Percentiles rank a stretch among this genome's conserved stretches.
Conservation (phyloP, 2,329 filamentous ascomycete genomes). For the Madurella fahalii region DNA sequence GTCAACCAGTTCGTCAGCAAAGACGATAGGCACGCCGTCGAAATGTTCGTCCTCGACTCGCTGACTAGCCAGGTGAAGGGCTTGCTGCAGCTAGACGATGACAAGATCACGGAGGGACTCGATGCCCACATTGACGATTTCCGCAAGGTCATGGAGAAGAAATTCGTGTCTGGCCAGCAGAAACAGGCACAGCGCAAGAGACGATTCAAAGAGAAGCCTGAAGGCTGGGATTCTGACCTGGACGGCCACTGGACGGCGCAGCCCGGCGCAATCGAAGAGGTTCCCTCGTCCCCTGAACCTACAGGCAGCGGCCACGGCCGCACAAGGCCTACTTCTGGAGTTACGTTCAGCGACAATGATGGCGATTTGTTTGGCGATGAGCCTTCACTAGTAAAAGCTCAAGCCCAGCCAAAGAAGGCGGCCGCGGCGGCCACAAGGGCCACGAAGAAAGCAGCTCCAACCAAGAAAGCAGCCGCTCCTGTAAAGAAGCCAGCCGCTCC, state of each 20-base stretch:
- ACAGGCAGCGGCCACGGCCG: constrained; percentile 25
- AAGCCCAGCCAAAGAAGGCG: constrained; percentile 27
- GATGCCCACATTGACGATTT: constrained; percentile 70
- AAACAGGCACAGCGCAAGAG: constrained; percentile 44
- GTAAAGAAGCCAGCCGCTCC: constrained; percentile 38
- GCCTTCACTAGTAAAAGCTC: constrained; percentile 35
- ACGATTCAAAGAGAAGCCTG: constrained; percentile 70
- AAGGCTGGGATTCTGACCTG: constrained; percentile 82
- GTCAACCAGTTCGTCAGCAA: constrained; percentile 92
- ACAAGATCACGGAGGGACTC: constrained; percentile 59
- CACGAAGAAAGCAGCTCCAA: constrained; percentile 33
- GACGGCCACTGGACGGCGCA: constrained; percentile 84
- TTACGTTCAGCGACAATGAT: constrained; percentile 41
- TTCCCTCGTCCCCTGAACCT: constrained; percentile 34
- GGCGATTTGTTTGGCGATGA: constrained; percentile 52
- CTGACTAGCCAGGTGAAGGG: constrained; percentile 67
- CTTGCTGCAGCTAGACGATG: constrained; percentile 62
- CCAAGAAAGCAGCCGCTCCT: constrained; percentile 31
- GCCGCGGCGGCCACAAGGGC: constrained; percentile 29
- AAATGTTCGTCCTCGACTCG: constrained; percentile 70
- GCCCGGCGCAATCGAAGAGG: constrained; percentile 59
- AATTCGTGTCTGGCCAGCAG: constrained; percentile 62
- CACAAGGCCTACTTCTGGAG: constrained; percentile 31
- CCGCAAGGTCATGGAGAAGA: constrained; percentile 63
- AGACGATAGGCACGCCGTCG: constrained; percentile 90